These are phyloP conservation scores for Oxyria digyna DNA, from an alignment of 148 eudicot genomes.

Conservation along the genomic window DNA sequence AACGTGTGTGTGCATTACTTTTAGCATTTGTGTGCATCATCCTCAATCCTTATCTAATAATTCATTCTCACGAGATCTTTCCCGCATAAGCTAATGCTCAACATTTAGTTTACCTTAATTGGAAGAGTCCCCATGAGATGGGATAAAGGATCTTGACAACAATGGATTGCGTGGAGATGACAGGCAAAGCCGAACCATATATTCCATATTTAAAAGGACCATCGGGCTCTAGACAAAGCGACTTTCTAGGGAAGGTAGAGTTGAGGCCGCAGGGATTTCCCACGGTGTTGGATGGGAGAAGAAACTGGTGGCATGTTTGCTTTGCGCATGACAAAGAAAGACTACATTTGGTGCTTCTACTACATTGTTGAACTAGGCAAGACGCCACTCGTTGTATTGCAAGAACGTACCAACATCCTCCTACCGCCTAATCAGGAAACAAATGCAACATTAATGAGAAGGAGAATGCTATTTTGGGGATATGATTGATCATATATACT, in stretches of 20 bases:
- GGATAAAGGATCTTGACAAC: constrained; percentile 77
- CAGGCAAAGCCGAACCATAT: constrained; percentile 62
- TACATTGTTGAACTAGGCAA: constrained; percentile 65
- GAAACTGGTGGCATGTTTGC: constrained; percentile 47
- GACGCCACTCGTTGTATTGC: constrained; percentile 72
- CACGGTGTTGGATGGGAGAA: constrained; percentile 14
- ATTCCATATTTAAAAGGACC: constrained; percentile 65
- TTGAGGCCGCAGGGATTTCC: constrained; percentile 31
- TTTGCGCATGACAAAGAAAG: constrained; percentile 57
- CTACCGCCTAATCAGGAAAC: too few relatives aligned
- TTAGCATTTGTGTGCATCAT: too few relatives aligned
- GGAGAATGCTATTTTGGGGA: too few relatives aligned
- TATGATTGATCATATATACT: neutral
- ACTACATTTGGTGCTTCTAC: constrained; percentile 20
- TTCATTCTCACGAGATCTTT: too few relatives aligned
- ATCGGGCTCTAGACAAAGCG: constrained; percentile 46
- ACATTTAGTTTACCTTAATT: too few relatives aligned
- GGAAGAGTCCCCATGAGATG: constrained; percentile 80
- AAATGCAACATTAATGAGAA: too few relatives aligned
- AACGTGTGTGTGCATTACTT: too few relatives aligned
- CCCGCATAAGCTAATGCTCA: too few relatives aligned
- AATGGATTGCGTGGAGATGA: constrained; percentile 57
- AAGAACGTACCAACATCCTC: constrained; percentile 95
- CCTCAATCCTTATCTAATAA: too few relatives aligned
- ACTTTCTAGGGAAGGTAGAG: constrained; percentile 22